Percentiles rank a stretch among this genome's conserved stretches.
Evolutionary conservation across 306 rosid species (phyloP).

Genomic region (Erythrophleum fordii): DNA sequence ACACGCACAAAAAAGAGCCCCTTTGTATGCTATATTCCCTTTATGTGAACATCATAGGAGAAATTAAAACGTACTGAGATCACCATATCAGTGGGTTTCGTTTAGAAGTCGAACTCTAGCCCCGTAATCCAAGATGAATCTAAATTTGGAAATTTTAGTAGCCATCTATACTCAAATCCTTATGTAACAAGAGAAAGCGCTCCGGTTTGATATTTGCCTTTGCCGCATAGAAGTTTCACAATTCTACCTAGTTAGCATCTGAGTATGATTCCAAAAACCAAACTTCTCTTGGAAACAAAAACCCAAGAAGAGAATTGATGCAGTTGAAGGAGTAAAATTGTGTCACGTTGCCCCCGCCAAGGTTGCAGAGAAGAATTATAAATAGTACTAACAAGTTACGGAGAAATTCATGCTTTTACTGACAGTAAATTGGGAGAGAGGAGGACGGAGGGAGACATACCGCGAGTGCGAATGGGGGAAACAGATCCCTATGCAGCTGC

Average conservation of each 20-base stretch:
- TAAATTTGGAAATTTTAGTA: neutral
- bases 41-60: constrained; percentile 28
- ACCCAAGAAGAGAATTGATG: neutral
- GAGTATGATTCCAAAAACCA: neutral
- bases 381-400: neutral
- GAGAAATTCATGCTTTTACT: neutral
- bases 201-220: neutral
- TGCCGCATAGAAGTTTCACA: neutral
- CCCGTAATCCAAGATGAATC: neutral
- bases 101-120: neutral
- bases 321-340: neutral
- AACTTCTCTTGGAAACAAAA: constrained; percentile 6
- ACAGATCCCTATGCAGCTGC: constrained; percentile 17
- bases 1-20: neutral
- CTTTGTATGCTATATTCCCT: neutral
- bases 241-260: neutral
- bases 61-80: constrained; percentile 11
- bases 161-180: neutral
- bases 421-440: neutral
- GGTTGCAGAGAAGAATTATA: neutral
- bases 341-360: neutral
- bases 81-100: constrained; percentile 9
- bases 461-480: constrained; percentile 9
- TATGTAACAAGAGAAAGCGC: neutral
- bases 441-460: neutral